These are phyloP conservation scores for Mariannaea sp. DNA, from an alignment of 2,329 filamentous ascomycete genomes.

Conservation along the genomic window DNA sequence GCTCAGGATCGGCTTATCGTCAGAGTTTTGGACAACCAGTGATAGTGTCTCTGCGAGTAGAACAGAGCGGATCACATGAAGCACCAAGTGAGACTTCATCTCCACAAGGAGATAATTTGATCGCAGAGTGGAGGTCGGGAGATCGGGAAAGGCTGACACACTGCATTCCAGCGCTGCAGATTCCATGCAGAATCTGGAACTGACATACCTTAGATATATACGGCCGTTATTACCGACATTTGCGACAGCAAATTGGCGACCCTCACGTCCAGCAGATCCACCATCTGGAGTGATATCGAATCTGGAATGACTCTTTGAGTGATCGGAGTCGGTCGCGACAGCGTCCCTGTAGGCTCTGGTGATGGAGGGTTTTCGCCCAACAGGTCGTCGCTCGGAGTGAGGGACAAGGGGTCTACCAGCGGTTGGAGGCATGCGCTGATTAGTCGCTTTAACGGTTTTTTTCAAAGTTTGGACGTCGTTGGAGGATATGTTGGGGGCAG, in stretches of 20 bases:
- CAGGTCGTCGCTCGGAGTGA: slow-evolving; percentile 52
- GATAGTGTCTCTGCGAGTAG: slow-evolving; percentile 19
- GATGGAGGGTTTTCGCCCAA: slow-evolving; percentile 45
- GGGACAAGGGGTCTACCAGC: slow-evolving; percentile 49
- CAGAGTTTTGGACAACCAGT: slow-evolving; percentile 15
- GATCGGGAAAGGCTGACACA: slow-evolving; percentile 20
- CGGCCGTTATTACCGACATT: slow-evolving; percentile 84
- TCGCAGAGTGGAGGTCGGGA: slow-evolving; percentile 22
- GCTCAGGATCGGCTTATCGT: slow-evolving; percentile 20
- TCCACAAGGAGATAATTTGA: slow-evolving; percentile 23
- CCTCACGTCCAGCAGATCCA: slow-evolving; percentile 64
- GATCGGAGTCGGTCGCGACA: slow-evolving; percentile 49
- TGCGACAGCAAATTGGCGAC: slow-evolving; percentile 76
- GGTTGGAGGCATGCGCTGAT: slow-evolving; percentile 30
- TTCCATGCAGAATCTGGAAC: slow-evolving; percentile 9
- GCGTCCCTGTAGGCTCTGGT: slow-evolving; percentile 52
- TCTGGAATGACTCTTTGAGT: slow-evolving; percentile 40
- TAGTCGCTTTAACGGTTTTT: slow-evolving; percentile 30
- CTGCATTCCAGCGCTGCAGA: slow-evolving; percentile 17
- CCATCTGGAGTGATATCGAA: slow-evolving; percentile 65
- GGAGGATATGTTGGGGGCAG: slow-evolving; percentile 18
- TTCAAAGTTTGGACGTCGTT: slow-evolving; percentile 23
- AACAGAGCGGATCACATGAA: slow-evolving; percentile 19
- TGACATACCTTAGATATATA: slow-evolving; percentile 76
- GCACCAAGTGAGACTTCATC: slow-evolving; percentile 19